Percentiles rank a stretch among this genome's conserved stretches.
phyloP scores from a whole-genome alignment of 1,139 yeast species.

The Kodamaea sp. region DNA sequence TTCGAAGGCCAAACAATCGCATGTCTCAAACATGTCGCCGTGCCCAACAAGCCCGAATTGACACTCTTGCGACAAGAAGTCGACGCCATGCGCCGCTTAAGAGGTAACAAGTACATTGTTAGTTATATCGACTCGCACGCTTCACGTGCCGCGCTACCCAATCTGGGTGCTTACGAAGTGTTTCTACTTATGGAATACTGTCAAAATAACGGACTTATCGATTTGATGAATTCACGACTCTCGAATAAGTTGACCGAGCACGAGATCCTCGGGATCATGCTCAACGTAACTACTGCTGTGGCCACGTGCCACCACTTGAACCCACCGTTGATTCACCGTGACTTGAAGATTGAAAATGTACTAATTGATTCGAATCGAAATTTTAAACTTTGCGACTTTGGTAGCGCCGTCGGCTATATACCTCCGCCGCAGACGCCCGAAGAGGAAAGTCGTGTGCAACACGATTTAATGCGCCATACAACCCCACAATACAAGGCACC shows the following conservation, averaged over 20 bases:
- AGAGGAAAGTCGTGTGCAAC: constrained; percentile 66
- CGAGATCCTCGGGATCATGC: constrained; percentile 80
- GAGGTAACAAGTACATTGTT: constrained; percentile 77
- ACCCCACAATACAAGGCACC: constrained; percentile 98
- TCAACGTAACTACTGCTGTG: constrained; percentile 77
- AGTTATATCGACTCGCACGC: constrained; percentile 95
- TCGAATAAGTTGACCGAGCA: constrained; percentile 75
- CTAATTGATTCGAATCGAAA: constrained; percentile 68
- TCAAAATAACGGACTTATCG: constrained; percentile 79
- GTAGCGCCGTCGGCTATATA: constrained; percentile 74
- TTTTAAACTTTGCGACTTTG: constrained; percentile 90
- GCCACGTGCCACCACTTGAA: constrained; percentile 82
- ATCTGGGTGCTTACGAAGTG: constrained; percentile 62
- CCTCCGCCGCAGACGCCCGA: constrained; percentile 62
- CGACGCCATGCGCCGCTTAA: constrained; percentile 76
- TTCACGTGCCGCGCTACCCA: constrained; percentile 39
- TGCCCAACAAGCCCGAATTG: constrained; percentile 68
- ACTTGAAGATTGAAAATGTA: constrained; percentile 93
- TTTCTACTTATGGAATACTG: constrained; percentile 91
- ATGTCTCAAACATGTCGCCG: constrained; percentile 72
- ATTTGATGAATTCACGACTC: constrained; percentile 89
- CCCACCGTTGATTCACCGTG: constrained; percentile 86
- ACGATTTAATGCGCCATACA: constrained; percentile 85
- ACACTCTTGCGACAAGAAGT: constrained; percentile 72
- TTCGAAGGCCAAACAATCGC: constrained; percentile 48